Conservation (phyloP, 2,329 filamentous ascomycete species). For the Aspergillus sp. region DNA sequence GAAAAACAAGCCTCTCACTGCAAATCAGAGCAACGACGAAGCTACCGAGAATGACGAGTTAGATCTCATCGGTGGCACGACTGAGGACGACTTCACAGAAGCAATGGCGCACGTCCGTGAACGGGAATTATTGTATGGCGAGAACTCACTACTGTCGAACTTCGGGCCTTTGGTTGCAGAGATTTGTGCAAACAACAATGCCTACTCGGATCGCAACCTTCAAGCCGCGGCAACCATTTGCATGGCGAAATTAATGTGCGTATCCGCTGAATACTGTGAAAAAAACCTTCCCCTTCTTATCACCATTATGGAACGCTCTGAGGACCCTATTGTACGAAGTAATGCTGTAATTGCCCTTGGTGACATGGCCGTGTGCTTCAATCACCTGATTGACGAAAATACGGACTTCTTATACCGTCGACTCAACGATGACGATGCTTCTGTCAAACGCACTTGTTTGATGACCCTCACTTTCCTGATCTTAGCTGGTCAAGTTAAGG, state of each 20-base stretch:
- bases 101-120: slow-evolving; percentile 83
- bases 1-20: slow-evolving; percentile 48
- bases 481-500: slow-evolving; percentile 95
- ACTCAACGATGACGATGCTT: slow-evolving; percentile 81
- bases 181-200: slow-evolving; percentile 91
- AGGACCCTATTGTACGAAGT: slow-evolving; percentile 87
- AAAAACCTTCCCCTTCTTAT: slow-evolving; percentile 88
- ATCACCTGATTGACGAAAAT: slow-evolving; percentile 98
- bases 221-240: slow-evolving; percentile 93
- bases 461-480: slow-evolving; percentile 99
- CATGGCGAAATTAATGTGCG: slow-evolving; percentile 97
- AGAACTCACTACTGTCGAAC: slow-evolving; percentile 78
- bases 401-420: slow-evolving; percentile 96
- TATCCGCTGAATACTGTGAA: slow-evolving; percentile 95
- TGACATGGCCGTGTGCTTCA: slow-evolving; percentile 99
- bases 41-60: slow-evolving; percentile 79
- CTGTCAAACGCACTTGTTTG: slow-evolving; percentile 93
- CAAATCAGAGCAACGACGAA: slow-evolving; percentile 52
- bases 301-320: slow-evolving; percentile 93
- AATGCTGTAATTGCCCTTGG: slow-evolving; percentile 96
- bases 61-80: slow-evolving; percentile 94
- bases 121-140: slow-evolving; percentile 78
- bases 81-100: slow-evolving; percentile 89
- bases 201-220: slow-evolving; percentile 83
- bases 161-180: slow-evolving; percentile 92